Evolutionary conservation across 495 filamentous ascomycete genomes (phyloP).

Genomic region (Aspergillus funiculosus): DNA sequence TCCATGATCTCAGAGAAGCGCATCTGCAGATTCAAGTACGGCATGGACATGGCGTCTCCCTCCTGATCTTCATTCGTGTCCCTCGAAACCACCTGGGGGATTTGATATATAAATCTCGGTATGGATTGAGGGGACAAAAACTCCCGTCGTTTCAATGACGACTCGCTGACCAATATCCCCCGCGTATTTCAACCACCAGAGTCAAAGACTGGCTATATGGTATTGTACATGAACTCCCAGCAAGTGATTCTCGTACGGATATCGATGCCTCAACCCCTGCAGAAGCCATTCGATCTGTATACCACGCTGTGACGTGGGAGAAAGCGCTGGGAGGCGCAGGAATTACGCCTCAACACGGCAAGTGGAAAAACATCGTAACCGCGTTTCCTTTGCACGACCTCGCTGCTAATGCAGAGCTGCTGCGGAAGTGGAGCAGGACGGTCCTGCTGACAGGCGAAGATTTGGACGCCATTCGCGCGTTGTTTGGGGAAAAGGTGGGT

Average conservation of each 20-base stretch:
- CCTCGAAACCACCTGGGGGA: conserved; percentile 37
- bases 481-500: conserved; percentile 77
- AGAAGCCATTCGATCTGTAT: conserved; percentile 84
- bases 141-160: too few relatives aligned
- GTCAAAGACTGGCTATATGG: conserved; percentile 93
- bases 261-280: conserved; percentile 67
- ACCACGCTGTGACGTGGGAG: conserved; percentile 78
- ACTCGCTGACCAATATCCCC: too few relatives aligned
- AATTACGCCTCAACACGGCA: conserved; percentile 69
- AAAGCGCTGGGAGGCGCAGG: conserved; percentile 79
- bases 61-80: conserved; percentile 76
- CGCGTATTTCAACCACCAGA: too few relatives aligned
- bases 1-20: conserved; percentile 62
- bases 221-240: conserved; percentile 67
- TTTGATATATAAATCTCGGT: conserved; percentile 62
- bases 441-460: conserved; percentile 68
- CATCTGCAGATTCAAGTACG: conserved; percentile 83
- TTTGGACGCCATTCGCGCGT: conserved; percentile 71
- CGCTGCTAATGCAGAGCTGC: conserved; percentile 76
- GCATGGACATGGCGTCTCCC: conserved; percentile 64
- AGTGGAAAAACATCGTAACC: conserved; percentile 79
- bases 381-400: conserved; percentile 87
- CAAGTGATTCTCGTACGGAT: conserved; percentile 41
- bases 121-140: too few relatives aligned
- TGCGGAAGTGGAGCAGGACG: conserved; percentile 75